A percentile compares a stretch with the other conserved stretches of the same genome.
Evolutionary conservation across 2,329 filamentous ascomycete genomes (phyloP).

Genomic region (Cephalotrichum gorgonifer): DNA sequence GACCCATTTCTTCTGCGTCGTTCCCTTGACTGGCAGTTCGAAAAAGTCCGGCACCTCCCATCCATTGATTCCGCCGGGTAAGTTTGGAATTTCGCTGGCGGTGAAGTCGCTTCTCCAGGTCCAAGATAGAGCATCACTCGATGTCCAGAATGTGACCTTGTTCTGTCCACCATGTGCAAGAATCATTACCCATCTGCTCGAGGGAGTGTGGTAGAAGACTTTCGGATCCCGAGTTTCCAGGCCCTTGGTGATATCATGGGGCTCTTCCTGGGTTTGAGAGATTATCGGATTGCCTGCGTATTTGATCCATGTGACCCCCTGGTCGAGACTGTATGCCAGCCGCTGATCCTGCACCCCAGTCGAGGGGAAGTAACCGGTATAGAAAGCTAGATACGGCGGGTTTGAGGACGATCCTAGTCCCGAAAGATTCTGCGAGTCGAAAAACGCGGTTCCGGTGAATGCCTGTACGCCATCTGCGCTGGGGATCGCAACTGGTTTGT

Average conservation of each 20-base stretch:
- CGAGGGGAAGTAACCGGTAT: background rate
- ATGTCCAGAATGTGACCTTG: background rate
- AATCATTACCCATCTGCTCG: background rate
- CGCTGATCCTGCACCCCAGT: background rate
- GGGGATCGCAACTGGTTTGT: background rate
- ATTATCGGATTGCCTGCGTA: background rate
- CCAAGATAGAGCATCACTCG: background rate
- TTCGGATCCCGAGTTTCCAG: background rate
- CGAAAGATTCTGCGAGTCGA: background rate
- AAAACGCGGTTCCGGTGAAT: background rate
- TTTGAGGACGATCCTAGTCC: background rate
- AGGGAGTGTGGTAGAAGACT: background rate
- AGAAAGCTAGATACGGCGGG: background rate
- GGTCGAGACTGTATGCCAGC: background rate
- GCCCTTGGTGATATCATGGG: background rate
- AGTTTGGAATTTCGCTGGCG: background rate
- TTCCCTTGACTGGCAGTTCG: background rate
- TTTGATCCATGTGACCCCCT: constrained; percentile 1
- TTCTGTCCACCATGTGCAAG: background rate
- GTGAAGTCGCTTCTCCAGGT: background rate
- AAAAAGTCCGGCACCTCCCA: background rate
- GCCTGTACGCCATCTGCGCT: background rate
- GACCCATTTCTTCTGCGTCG: background rate
- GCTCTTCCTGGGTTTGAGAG: background rate
- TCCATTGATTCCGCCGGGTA: background rate